Evolutionary conservation across 495 filamentous ascomycete species (phyloP), one percentile per base, ranked within the genome.

Genomic region (Lasiosphaeriaceae sp.): DNA sequence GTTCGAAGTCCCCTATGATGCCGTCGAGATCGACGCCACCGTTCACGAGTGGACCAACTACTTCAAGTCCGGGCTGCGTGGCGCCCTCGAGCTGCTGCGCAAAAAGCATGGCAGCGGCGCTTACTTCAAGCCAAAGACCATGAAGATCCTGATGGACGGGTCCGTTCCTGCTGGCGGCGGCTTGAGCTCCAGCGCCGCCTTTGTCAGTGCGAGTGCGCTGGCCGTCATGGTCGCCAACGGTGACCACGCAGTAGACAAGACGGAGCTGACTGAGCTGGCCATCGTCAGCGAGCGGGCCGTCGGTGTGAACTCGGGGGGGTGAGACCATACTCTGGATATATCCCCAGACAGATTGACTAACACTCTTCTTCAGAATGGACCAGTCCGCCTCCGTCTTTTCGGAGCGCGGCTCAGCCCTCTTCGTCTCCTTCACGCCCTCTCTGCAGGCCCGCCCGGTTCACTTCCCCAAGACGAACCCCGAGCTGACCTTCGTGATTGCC

Each of bases 361-460:
- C 50, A 23, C n/a, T 1, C 17, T 26, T 4, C n/a, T 24, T 22
- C 47, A 86, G 84, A 46, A 97, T 98, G 94, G 94, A 98, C 70
- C 95, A 98, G 74, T 87, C 91, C n/a, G 94, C 94, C 23, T 96
- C 92, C 4, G 92, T 98, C 58, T 94, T 98, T 71, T 90, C 90
- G 2, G 76, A 87, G 63, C 82, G 85, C 50, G 94, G 90, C 53
- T 91, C 85, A 54, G 90, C 94, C 22, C 82, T 96, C 35, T 91
- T 94, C 68, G 93, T 96, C 54, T 89, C 86, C 45, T 97, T 98
- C 78, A 85, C 83, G 52, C 94, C 95, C 2, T 74, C 74, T n/a
- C 85, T 97, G 47, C 75, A 77, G 26, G 92, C 83, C 22, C 77
- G 85, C 35, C 86, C 91, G 17, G 85, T 97, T 44, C 76, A 84